Evolutionary conservation across 2,329 filamentous ascomycete species (phyloP).

Genomic region (Xylaria multiplex): DNA sequence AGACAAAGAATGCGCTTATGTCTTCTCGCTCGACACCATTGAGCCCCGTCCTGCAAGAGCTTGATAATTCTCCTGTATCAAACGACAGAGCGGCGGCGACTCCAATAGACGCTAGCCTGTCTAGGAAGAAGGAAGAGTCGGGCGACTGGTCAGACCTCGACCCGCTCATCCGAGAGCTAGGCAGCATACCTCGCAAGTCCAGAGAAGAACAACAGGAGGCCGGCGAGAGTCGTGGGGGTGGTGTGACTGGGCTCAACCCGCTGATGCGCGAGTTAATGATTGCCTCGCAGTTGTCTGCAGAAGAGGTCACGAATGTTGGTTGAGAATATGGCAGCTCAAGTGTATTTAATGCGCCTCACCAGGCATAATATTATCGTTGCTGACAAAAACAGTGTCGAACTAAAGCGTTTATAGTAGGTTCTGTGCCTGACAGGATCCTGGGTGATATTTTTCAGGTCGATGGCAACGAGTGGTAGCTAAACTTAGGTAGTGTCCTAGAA

Average conservation of each 20-base stretch:
- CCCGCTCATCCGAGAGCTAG: conserved; percentile 30
- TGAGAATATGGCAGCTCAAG: not conserved
- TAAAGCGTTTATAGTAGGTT: not conserved
- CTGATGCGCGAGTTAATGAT: conserved; percentile 38
- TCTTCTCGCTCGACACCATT: not conserved
- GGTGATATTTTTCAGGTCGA: not conserved
- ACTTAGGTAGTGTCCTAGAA: too few species aligned
- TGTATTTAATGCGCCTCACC: not conserved
- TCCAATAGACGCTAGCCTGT: not conserved
- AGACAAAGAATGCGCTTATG: not conserved
- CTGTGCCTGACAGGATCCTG: not conserved
- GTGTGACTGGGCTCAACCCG: conserved; percentile 26
- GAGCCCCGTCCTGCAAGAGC: conserved; percentile 24
- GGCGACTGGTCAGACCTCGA: conserved; percentile 29
- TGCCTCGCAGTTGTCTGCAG: conserved; percentile 29
- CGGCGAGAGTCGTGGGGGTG: not conserved
- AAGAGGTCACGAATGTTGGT: conserved; percentile 12
- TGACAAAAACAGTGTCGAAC: not conserved
- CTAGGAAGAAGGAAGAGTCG: conserved; percentile 4
- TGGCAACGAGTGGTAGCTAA: too few species aligned
- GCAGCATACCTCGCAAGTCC: conserved; percentile 25
- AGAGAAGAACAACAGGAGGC: conserved; percentile 17
- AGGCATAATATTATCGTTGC: not conserved
- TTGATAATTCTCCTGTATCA: conserved; percentile 10
- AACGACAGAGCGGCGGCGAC: not conserved